Conservation (phyloP, 2,329 filamentous ascomycete species). For the Fusarium domesticum region DNA sequence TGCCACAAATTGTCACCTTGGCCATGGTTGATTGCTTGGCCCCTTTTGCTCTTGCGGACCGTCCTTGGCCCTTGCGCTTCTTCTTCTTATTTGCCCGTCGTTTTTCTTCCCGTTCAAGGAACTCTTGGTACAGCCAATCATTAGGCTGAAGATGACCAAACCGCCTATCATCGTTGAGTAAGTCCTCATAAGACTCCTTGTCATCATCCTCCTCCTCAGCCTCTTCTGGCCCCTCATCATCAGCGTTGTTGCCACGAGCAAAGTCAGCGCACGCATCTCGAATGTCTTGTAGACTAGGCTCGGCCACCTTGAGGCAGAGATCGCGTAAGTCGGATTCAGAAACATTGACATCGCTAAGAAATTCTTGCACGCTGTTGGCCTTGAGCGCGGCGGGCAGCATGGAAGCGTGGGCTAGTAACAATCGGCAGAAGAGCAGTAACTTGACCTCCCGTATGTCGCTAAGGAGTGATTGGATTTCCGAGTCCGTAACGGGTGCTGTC, state of each 20-base stretch:
- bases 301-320: constrained; percentile 28
- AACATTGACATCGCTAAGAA: constrained; percentile 25
- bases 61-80: neutral
- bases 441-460: constrained; percentile 30
- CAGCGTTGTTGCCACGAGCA: constrained; percentile 23
- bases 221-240: constrained; percentile 2
- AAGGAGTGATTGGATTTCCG: constrained; percentile 25
- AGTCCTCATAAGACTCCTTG: constrained; percentile 17
- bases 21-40: constrained; percentile 6
- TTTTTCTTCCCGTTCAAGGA: constrained; percentile 2
- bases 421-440: constrained; percentile 27
- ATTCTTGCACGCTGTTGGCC: constrained; percentile 25
- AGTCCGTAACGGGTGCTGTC: constrained; percentile 26
- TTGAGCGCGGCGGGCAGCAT: constrained; percentile 27
- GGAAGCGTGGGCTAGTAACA: constrained; percentile 27
- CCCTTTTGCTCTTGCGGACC: neutral
- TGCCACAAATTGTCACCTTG: constrained; percentile 27
- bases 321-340: constrained; percentile 28
- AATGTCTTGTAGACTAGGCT: constrained; percentile 28
- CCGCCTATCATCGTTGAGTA: constrained; percentile 11
- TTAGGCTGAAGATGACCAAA: constrained; percentile 24
- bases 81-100: neutral
- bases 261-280: constrained; percentile 33
- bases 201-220: constrained; percentile 3
- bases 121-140: constrained; percentile 20